Percentiles rank a stretch among this genome's conserved stretches.
Conservation (phyloP, 2,329 filamentous ascomycete genomes). For the Penicillium decumbens region DNA sequence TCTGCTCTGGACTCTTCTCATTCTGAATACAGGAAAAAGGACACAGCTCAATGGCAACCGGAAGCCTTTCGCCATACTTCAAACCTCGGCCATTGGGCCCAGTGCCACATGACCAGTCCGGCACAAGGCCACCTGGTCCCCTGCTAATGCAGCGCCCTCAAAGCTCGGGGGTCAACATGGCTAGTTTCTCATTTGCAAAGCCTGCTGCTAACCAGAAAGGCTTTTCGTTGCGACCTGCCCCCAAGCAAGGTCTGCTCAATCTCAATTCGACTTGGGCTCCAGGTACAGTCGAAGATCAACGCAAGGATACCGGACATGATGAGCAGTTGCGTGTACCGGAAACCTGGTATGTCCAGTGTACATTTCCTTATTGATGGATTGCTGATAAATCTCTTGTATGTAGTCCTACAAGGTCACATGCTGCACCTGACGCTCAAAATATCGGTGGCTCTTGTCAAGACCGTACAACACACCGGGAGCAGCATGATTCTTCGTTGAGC, state of each 20-base stretch:
- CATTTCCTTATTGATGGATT: background rate
- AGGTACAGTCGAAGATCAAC: background rate
- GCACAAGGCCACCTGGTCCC: slow-evolving; percentile 5
- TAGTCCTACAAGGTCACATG: background rate
- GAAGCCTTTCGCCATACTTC: background rate
- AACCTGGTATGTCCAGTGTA: background rate
- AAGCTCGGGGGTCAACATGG: slow-evolving; percentile 27
- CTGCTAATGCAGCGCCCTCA: slow-evolving; percentile 32
- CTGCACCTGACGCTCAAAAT: background rate
- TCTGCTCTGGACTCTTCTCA: background rate
- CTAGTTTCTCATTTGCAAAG: slow-evolving; percentile 34
- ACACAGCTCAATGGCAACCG: background rate
- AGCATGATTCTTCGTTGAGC: background rate
- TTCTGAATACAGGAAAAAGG: background rate
- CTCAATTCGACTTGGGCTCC: background rate
- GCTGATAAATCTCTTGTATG: background rate
- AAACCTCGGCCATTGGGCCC: background rate
- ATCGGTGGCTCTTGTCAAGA: background rate
- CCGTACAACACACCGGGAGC: background rate
- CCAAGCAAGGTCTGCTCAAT: slow-evolving; percentile 6
- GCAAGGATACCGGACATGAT: background rate
- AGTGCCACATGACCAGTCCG: background rate
- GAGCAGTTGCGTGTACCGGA: background rate
- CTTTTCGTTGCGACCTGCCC: slow-evolving; percentile 21
- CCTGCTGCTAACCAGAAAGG: slow-evolving; percentile 23